A percentile compares a stretch with the other conserved stretches of the same genome.
Conservation (phyloP, 768 basidiomycete genomes). For the Lentinus brumalis region DNA sequence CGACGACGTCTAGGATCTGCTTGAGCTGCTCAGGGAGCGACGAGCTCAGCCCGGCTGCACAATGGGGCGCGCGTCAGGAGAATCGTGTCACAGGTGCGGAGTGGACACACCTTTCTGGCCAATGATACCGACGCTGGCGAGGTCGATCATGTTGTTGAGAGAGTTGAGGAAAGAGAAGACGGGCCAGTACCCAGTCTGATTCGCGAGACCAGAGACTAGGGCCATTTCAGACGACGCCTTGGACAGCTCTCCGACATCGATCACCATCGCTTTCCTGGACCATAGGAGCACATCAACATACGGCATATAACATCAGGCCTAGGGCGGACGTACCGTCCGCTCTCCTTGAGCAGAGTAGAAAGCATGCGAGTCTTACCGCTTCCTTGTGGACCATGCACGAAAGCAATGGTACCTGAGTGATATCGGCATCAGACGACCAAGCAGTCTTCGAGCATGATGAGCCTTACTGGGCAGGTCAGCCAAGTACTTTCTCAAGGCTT, state of each 20-base stretch:
- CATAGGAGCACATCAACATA: background rate
- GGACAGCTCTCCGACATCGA: slow-evolving; percentile 80
- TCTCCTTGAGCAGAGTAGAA: slow-evolving; percentile 50
- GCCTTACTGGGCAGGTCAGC: slow-evolving; percentile 71
- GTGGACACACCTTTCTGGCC: slow-evolving; percentile 78
- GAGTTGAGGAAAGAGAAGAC: slow-evolving; percentile 85
- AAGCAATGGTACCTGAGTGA: slow-evolving; percentile 64
- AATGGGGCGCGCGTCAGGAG: background rate
- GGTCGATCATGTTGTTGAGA: slow-evolving; percentile 79
- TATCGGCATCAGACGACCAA: background rate
- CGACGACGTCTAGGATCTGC: slow-evolving; percentile 80
- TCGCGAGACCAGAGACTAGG: slow-evolving; percentile 69
- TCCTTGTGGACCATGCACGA: slow-evolving; percentile 82
- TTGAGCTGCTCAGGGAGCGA: slow-evolving; percentile 83
- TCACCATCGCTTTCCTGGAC: slow-evolving; percentile 65
- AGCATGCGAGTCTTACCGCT: slow-evolving; percentile 76
- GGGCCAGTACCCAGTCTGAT: slow-evolving; percentile 88
- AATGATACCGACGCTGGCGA: slow-evolving; percentile 92
- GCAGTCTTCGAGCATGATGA: background rate
- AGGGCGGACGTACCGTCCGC: slow-evolving; percentile 45
- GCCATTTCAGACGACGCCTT: slow-evolving; percentile 68
- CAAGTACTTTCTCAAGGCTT: slow-evolving; percentile 68
- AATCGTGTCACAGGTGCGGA: background rate
- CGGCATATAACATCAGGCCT: too few species aligned
- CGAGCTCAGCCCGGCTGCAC: slow-evolving; percentile 76